These are phyloP conservation scores for Penicillium sp. DNA, from an alignment of 2,329 filamentous ascomycete genomes.

Conservation along the genomic window DNA sequence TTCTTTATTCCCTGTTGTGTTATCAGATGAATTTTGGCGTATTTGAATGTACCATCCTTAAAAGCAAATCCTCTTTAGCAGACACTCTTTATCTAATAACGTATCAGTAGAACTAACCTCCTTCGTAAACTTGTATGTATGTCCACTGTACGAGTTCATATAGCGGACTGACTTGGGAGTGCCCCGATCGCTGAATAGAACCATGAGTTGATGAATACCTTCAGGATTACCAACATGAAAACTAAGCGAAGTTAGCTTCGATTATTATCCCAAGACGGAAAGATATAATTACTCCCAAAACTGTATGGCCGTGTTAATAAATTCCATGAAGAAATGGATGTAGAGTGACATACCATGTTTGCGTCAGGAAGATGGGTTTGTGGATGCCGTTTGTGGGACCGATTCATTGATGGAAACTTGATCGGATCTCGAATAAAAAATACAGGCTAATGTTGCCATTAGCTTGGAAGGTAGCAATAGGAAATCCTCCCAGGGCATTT, in stretches of 20 bases:
- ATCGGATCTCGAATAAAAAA: constrained; percentile 72
- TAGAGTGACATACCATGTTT: constrained; percentile 32
- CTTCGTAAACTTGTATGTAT: constrained; percentile 47
- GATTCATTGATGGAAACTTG: constrained; percentile 72
- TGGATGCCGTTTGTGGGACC: constrained; percentile 69
- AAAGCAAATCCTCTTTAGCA: constrained; percentile 45
- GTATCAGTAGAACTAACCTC: neutral
- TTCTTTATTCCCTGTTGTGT: constrained; percentile 56
- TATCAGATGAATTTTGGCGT: too few species aligned
- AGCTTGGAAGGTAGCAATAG: too few species aligned
- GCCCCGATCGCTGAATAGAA: constrained; percentile 66
- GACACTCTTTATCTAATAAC: too few species aligned
- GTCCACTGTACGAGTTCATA: constrained; percentile 67
- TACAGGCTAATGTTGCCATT: too few species aligned
- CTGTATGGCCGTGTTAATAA: too few species aligned
- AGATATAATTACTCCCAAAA: constrained; percentile 33
- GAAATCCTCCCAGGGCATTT: too few species aligned
- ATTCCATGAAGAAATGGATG: too few species aligned
- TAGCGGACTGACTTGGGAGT: constrained; percentile 64
- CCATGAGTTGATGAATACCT: constrained; percentile 63
- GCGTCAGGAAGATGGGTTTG: constrained; percentile 28
- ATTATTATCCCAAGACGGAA: neutral
- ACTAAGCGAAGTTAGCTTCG: constrained; percentile 8
- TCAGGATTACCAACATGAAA: constrained; percentile 64
- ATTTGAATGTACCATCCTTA: constrained; percentile 31